Evolutionary conservation across 768 basidiomycete genomes (phyloP), one percentile per base, ranked within the genome.

Genomic region (Hebeloma cylindrosporum): DNA sequence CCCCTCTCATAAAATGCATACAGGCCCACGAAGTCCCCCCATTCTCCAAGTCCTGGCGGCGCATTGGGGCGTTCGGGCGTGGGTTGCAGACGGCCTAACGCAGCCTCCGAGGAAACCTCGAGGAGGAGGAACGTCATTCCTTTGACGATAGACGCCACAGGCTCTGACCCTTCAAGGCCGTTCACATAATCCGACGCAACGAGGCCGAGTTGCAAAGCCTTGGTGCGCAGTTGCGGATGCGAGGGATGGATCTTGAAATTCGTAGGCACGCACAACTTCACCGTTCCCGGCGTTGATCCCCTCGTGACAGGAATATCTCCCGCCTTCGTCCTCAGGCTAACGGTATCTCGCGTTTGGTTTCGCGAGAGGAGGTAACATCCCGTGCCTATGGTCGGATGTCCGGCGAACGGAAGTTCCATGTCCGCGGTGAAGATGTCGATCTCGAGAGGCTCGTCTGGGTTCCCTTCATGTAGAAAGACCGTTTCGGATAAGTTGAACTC

Each of bases 401-500:
- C 72, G 8, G 74, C 72, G 38, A 74, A 74, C 0, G 73, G 72
- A 1, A 74, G 54, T 41, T 76, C 72, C 26, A 60, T 57, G 3
- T 51, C 53, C 3, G 66, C 51, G 8, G 67, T 74, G 57, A 73
- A 74, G 37, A 74, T 74, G 33, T 74, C 68, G 45, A 72, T 69
- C 8, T 46, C 52, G 21, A 64, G 53, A 1, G 64, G 58, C 3
- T 50, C 47, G 23, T 57, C 55, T 7, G 38, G 16, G 10, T 50
- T 44, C 11, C 50, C 48, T 40, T 68, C 63, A 48, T 74, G 71
- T 2, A 71, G 59, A 53, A 75, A 74, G 22, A 75, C 70, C 0
- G 74, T 75, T 38, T 76, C 75, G 3, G 74, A 72, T 41, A 74
- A 63, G 50, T 77, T 75, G 59, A 77, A 77, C 48, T 76, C 75